Evolutionary conservation across 768 basidiomycete genomes (phyloP), one percentile per base, ranked within the genome.

Genomic region (Mycena haematopus): DNA sequence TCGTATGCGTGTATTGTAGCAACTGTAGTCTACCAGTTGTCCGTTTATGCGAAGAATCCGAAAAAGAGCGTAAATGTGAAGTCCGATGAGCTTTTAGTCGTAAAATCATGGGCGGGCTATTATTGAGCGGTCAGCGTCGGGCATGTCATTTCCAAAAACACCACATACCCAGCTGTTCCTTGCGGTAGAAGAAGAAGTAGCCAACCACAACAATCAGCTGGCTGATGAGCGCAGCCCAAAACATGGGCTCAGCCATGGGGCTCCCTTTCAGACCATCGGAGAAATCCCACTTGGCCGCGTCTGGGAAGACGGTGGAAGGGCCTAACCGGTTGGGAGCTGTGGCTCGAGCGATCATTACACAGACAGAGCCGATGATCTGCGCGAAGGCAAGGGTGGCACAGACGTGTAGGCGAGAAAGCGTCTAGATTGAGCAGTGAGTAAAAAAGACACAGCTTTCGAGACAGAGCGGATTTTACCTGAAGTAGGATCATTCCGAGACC

Each of bases 171-270:
- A 96, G 85, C 74, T 96, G 95, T 77, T 96, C 95, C 78, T 93
- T 95, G 75, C 95, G 88, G 77, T 96, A 96, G 86, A 96, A 96
- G 92, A 92, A 92, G 81, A 95, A 95, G 79, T 96, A 96, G 22
- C 95, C 95, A 63, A 89, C 76, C 60, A 96, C 93, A 71, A 96
- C 94, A 67, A 95, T 75, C 56, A 96, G 71, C 73, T 94, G 92
- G 73, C 87, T 91, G 8, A 86, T 69, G 58, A 92, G 79, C 49
- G 92, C 93, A 53, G 95, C 76, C 95, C 95, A 96, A 82, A 96
- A 96, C 47, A 91, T 82, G 57, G 92, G 88, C 17, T 84, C 80
- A 21, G 90, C 91, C 85, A 94, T 88, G 22, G 92, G 92, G 69
- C 92, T 93, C 65, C 87, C 89, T 70, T 79, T 71, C 2, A 92